A percentile compares a stretch with the other conserved stretches of the same genome.
Conservation (phyloP, 208 protist species). For the Naegleria lovaniensis region DNA sequence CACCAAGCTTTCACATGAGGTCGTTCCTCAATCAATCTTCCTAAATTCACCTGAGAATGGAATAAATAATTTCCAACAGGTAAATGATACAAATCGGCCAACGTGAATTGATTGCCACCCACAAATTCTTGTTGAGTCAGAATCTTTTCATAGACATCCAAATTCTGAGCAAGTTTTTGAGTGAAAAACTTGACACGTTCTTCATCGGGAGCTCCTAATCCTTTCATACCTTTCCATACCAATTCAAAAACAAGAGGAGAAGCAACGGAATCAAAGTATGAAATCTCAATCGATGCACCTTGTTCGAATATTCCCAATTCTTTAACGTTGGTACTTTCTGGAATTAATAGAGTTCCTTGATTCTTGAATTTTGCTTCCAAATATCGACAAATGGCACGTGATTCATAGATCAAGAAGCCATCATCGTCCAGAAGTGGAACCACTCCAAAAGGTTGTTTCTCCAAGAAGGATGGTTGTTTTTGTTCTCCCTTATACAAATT, state of each 20-base stretch:
- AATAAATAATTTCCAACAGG: neutral
- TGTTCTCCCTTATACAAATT: neutral
- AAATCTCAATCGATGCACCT: neutral
- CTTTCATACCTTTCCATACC: neutral
- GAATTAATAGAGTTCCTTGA: constrained; percentile 3
- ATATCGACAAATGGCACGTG: neutral
- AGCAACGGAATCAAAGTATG: neutral
- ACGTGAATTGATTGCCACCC: neutral
- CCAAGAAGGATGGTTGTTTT: neutral
- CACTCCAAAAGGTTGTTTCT: constrained; percentile 23
- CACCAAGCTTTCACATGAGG: constrained; percentile 8
- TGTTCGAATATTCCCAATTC: neutral
- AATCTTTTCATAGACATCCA: constrained; percentile 19
- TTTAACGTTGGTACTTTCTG: neutral
- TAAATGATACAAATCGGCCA: neutral
- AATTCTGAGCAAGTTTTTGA: neutral
- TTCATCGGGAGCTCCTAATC: neutral
- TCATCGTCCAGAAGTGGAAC: neutral
- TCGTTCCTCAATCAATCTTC: neutral
- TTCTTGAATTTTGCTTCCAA: neutral
- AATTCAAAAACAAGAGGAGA: neutral
- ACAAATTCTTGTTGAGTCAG: neutral
- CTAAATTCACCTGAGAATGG: neutral
- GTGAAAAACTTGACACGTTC: neutral
- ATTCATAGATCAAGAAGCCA: neutral